phyloP scores from a whole-genome alignment of 73 alveolate species.

The Uronychia binucleata region DNA sequence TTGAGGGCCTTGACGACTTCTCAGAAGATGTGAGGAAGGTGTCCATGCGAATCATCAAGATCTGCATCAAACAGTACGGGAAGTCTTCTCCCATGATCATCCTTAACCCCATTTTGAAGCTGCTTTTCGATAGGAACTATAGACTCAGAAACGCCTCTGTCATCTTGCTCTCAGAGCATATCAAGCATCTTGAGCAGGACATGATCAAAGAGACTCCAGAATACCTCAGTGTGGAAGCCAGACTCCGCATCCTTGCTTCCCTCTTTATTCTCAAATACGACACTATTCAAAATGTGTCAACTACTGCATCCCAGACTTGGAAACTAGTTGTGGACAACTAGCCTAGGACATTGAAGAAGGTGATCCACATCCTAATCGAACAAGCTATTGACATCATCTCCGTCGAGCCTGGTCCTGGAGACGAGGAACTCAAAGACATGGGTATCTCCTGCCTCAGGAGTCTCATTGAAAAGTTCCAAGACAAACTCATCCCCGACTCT shows the following conservation, averaged over 20 bases:
- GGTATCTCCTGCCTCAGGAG: slow-evolving; percentile 54
- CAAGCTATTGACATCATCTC: slow-evolving; percentile 20
- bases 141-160: slow-evolving; percentile 64
- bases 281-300: slow-evolving; percentile 63
- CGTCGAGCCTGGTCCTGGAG: not conserved
- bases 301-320: slow-evolving; percentile 75
- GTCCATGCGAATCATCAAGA: slow-evolving; percentile 74
- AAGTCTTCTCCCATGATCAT: slow-evolving; percentile 52
- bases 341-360: slow-evolving; percentile 8
- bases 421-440: slow-evolving; percentile 41
- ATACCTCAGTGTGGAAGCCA: slow-evolving; percentile 39
- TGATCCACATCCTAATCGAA: slow-evolving; percentile 13
- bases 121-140: slow-evolving; percentile 61
- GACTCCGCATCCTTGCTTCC: slow-evolving; percentile 47
- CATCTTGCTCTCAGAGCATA: slow-evolving; percentile 56
- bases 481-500: slow-evolving; percentile 43
- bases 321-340: slow-evolving; percentile 67
- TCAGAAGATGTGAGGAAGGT: slow-evolving; percentile 73
- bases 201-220: slow-evolving; percentile 49
- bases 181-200: slow-evolving; percentile 57
- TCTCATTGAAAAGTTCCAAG: slow-evolving; percentile 66
- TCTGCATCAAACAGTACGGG: slow-evolving; percentile 71
- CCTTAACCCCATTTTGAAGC: slow-evolving; percentile 64
- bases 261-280: slow-evolving; percentile 69
- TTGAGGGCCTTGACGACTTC: slow-evolving; percentile 74